phyloP scores from a whole-genome alignment of 768 basidiomycete genomes.

The Suillus variegatus region DNA sequence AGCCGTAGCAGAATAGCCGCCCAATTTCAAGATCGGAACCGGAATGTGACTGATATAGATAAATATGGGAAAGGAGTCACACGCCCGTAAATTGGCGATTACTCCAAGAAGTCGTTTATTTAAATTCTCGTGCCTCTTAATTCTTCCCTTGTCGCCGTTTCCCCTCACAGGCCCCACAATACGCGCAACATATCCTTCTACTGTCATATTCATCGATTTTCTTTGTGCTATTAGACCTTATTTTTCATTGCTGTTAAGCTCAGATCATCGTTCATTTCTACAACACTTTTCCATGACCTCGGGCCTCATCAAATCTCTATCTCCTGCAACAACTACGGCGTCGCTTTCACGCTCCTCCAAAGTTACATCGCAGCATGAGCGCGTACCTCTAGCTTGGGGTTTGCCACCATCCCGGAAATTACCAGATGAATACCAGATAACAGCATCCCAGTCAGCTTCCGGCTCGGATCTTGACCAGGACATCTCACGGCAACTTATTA shows the following conservation, averaged over 20 bases:
- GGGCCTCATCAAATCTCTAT: slow-evolving; percentile 7
- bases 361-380: slow-evolving; percentile 13
- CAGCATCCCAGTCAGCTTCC: slow-evolving; percentile 7
- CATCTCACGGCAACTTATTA: slow-evolving; percentile 17
- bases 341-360: slow-evolving; percentile 12
- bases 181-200: background rate
- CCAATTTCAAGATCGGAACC: background rate
- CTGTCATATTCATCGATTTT: background rate
- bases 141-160: background rate
- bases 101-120: background rate
- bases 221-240: background rate
- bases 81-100: background rate
- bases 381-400: slow-evolving; percentile 15
- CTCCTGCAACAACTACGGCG: background rate
- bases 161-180: background rate
- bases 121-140: slow-evolving; percentile 4
- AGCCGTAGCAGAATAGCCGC: background rate
- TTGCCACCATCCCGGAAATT: slow-evolving; percentile 6
- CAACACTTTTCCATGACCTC: slow-evolving; percentile 6
- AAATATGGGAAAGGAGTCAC: background rate
- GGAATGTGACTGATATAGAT: background rate
- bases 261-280: background rate
- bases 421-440: slow-evolving; percentile 8
- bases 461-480: slow-evolving; percentile 32
- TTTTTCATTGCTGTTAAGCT: background rate